A percentile compares a stretch with the other conserved stretches of the same genome.
phyloP scores from a whole-genome alignment of 1,284 basidiomycete genomes.

The Filobasidium uniguttulatum region DNA sequence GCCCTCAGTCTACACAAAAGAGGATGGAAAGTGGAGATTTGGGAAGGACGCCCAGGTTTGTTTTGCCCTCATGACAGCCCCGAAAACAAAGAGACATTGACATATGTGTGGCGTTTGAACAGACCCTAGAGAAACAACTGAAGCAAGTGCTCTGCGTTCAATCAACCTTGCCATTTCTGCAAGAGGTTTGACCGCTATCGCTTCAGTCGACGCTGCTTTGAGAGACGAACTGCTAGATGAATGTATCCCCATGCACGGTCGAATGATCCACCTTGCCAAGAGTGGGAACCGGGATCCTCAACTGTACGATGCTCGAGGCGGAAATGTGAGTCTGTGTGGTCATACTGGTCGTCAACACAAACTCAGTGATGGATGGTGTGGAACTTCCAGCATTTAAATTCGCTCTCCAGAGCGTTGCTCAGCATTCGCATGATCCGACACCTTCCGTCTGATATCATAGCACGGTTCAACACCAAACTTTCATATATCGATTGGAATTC shows the following conservation, averaged over 20 bases:
- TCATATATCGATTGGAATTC: constrained; percentile 58
- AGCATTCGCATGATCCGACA: constrained; percentile 67
- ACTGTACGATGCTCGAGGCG: constrained; percentile 49
- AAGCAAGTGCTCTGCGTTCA: constrained; percentile 46
- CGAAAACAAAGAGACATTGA: constrained; percentile 4
- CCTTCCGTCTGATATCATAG: constrained; percentile 47
- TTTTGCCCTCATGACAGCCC: not conserved
- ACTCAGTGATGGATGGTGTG: not conserved
- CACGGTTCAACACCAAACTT: constrained; percentile 72
- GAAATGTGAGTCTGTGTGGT: constrained; percentile 48
- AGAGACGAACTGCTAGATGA: constrained; percentile 61
- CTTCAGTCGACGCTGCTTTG: constrained; percentile 59
- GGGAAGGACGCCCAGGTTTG: constrained; percentile 72
- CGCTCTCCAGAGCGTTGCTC: constrained; percentile 73
- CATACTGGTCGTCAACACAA: constrained; percentile 2
- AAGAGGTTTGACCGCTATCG: constrained; percentile 74
- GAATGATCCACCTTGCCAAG: constrained; percentile 78
- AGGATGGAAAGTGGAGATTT: constrained; percentile 81
- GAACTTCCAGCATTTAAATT: constrained; percentile 64
- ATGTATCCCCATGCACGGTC: constrained; percentile 83
- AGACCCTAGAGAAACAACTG: constrained; percentile 31
- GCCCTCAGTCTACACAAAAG: constrained; percentile 72
- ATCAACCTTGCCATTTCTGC: constrained; percentile 95
- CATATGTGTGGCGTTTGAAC: not conserved
- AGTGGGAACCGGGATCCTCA: constrained; percentile 38